Conservation (phyloP, 164 flowering plant genomes). For the Santalum album region DNA sequence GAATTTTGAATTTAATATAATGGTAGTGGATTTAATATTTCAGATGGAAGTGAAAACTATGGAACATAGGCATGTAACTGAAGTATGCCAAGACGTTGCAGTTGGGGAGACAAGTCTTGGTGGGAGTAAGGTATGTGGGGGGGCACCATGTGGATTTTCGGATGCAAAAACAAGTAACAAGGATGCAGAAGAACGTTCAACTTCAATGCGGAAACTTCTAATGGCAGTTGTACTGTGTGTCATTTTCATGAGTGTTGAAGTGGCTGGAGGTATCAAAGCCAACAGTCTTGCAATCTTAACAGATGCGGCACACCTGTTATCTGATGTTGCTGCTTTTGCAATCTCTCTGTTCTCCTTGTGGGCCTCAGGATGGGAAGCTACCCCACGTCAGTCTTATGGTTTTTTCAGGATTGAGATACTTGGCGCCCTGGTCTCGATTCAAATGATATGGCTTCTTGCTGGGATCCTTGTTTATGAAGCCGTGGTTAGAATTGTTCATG, state of each 20-base stretch:
- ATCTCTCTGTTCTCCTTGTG: slow-evolving; percentile 42
- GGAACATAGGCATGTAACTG: slow-evolving; percentile 21
- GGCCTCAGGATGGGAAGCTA: slow-evolving; percentile 50
- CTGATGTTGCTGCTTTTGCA: slow-evolving; percentile 45
- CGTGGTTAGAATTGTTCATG: slow-evolving; percentile 24
- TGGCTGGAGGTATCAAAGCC: slow-evolving; percentile 39
- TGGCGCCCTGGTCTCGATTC: slow-evolving; percentile 43
- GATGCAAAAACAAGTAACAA: slow-evolving; percentile 17
- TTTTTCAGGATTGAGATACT: slow-evolving; percentile 40
- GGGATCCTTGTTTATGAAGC: slow-evolving; percentile 45
- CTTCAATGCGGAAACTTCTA: slow-evolving; percentile 31
- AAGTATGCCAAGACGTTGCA: slow-evolving; percentile 19
- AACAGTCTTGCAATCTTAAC: slow-evolving; percentile 47
- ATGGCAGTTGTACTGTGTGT: slow-evolving; percentile 24
- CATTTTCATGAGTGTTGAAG: slow-evolving; percentile 39
- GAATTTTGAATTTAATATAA: not conserved
- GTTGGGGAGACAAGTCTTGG: slow-evolving; percentile 5
- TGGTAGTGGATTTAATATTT: not conserved
- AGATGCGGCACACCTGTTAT: slow-evolving; percentile 44
- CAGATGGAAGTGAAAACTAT: slow-evolving; percentile 28
- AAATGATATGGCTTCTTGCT: slow-evolving; percentile 39
- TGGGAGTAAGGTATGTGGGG: slow-evolving; percentile 26
- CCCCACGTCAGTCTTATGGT: slow-evolving; percentile 41
- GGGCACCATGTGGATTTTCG: slow-evolving; percentile 38
- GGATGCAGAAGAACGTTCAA: slow-evolving; percentile 28